A percentile compares a stretch with the other conserved stretches of the same genome.
Conservation (phyloP, 2,329 filamentous ascomycete genomes). For the Aspergillus sp. region DNA sequence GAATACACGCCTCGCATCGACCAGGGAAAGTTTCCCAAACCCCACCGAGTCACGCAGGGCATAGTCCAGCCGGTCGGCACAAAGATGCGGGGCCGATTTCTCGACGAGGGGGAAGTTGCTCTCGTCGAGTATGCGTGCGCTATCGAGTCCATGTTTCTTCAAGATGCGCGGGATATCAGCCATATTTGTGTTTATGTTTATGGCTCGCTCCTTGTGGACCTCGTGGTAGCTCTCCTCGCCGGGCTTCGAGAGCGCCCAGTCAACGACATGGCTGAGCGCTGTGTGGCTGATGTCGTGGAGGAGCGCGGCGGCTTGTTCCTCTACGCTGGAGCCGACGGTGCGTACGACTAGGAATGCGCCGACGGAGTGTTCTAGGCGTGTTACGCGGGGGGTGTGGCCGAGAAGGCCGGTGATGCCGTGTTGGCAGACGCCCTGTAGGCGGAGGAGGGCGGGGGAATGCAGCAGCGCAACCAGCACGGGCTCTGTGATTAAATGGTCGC, state of each 20-base stretch:
- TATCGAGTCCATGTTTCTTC: constrained; percentile 28
- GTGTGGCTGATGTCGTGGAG: constrained; percentile 44
- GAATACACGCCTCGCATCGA: constrained; percentile 29
- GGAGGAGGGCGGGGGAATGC: constrained; percentile 30
- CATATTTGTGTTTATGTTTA: no score
- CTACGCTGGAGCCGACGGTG: constrained; percentile 33
- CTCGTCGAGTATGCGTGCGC: constrained; percentile 34
- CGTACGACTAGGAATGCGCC: constrained; percentile 42
- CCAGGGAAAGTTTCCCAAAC: constrained; percentile 31
- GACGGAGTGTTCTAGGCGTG: constrained; percentile 43
- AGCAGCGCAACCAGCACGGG: constrained; percentile 40
- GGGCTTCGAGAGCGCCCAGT: constrained; percentile 37
- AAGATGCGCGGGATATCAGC: constrained; percentile 22
- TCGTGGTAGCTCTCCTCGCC: constrained; percentile 43
- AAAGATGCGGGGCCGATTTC: constrained; percentile 38
- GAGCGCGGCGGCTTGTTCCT: constrained; percentile 41
- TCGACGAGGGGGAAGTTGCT: constrained; percentile 42
- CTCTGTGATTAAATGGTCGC: constrained; percentile 33
- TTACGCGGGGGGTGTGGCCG: constrained; percentile 34
- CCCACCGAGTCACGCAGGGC: constrained; percentile 37
- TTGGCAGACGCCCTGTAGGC: constrained; percentile 38
- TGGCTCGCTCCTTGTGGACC: constrained; percentile 35
- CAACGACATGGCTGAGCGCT: constrained; percentile 42
- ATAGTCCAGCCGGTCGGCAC: constrained; percentile 44
- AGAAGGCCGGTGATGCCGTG: constrained; percentile 40